These are phyloP conservation scores for Boletus reticulatus DNA, from an alignment of 768 basidiomycete species.

Conservation along the genomic window DNA sequence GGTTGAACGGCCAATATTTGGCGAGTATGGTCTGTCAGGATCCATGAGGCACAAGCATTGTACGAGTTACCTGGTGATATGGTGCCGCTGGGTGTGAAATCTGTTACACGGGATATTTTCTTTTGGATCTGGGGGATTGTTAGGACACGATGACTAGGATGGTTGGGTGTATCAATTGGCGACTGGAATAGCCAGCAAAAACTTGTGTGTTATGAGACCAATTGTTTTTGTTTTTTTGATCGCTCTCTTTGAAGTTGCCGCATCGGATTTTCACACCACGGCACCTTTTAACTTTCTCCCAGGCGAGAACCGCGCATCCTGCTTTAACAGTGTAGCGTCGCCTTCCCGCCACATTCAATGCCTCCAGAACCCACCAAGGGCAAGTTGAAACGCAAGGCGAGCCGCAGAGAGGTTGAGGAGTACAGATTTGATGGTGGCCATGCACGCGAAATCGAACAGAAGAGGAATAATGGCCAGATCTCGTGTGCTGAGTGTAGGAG, in stretches of 20 bases:
- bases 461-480: conserved; percentile 72
- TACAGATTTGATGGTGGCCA: conserved; percentile 50
- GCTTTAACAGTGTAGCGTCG: conserved; percentile 3
- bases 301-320: conserved; percentile 16
- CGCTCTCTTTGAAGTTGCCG: conserved; percentile 4
- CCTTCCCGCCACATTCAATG: conserved; percentile 36
- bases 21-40: background rate
- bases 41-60: background rate
- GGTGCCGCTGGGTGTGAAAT: conserved; percentile 20
- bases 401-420: conserved; percentile 50
- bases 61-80: background rate
- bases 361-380: conserved; percentile 53
- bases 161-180: no score
- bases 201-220: background rate
- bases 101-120: background rate
- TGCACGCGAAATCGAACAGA: conserved; percentile 68
- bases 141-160: background rate
- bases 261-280: conserved; percentile 30
- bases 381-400: conserved; percentile 48
- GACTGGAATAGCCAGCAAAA: background rate
- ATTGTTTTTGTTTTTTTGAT: background rate
- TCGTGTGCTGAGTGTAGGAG: conserved; percentile 81
- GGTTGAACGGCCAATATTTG: background rate
- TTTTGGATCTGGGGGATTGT: background rate
- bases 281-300: conserved; percentile 24